Percentiles rank a stretch among this genome's conserved stretches.
phyloP scores from a whole-genome alignment of 2,329 filamentous ascomycete genomes.

The Bimuria novae-zelandiae region DNA sequence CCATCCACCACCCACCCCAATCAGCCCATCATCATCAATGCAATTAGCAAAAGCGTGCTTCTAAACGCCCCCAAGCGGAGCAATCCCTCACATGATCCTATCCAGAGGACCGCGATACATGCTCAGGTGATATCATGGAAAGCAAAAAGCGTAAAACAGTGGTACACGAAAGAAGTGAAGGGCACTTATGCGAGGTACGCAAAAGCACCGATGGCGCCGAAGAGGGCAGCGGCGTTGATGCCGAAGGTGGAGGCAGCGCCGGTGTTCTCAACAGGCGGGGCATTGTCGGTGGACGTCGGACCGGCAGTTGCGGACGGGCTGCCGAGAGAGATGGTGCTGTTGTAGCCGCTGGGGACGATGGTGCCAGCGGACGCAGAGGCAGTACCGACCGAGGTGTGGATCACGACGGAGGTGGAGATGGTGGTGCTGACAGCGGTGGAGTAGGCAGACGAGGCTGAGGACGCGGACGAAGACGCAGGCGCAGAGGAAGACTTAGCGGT shows the following conservation, averaged over 20 bases:
- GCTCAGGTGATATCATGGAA: slow-evolving; percentile 9
- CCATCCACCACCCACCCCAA: background rate
- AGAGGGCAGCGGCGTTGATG: slow-evolving; percentile 45
- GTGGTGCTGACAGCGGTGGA: slow-evolving; percentile 4
- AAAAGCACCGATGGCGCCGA: slow-evolving; percentile 49
- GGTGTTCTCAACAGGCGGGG: slow-evolving; percentile 27
- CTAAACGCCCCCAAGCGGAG: too few relatives aligned
- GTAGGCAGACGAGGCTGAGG: slow-evolving; percentile 15
- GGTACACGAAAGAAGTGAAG: slow-evolving; percentile 10
- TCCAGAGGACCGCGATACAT: background rate
- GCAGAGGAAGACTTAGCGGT: slow-evolving; percentile 32
- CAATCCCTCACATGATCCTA: slow-evolving; percentile 9
- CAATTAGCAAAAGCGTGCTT: slow-evolving; percentile 1
- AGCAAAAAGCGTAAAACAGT: slow-evolving; percentile 5
- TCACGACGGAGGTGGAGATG: slow-evolving; percentile 6
- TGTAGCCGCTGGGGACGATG: slow-evolving; percentile 36
- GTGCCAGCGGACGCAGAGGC: slow-evolving; percentile 23
- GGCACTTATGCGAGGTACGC: slow-evolving; percentile 45
- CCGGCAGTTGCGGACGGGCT: slow-evolving; percentile 21
- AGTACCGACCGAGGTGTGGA: slow-evolving; percentile 19
- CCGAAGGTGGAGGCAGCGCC: slow-evolving; percentile 35
- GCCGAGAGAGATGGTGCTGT: slow-evolving; percentile 33
- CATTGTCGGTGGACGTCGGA: slow-evolving; percentile 12
- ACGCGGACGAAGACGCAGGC: slow-evolving; percentile 23
- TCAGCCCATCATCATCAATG: slow-evolving; percentile 8